Evolutionary conservation across 257 asterid genomes (phyloP), one percentile per base, ranked within the genome.

Genomic region (Nicotiana noctiflora): DNA sequence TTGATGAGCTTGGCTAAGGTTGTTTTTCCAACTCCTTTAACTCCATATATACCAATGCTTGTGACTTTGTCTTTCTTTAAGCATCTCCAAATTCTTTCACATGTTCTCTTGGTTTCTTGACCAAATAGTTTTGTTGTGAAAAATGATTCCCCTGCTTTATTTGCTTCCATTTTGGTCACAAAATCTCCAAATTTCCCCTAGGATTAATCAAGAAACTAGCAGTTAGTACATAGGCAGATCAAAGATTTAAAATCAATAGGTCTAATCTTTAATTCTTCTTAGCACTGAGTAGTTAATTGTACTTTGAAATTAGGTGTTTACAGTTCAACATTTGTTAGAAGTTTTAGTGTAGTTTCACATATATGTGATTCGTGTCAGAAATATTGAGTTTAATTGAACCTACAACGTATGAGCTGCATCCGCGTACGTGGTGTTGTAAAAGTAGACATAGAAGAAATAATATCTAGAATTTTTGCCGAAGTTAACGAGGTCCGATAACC

Each of bases 41-140:
- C 64, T 51, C 88, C 86, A 77, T 83, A 85, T 60, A 85, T 78
- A 74, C 86, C 88, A 61, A 82, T 72, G 15, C 57, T 34, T 62
- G 44, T 40, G 57, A 66, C 59, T 10, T 29, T 67, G 52, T 60
- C 82, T 64, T 82, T 76, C 79, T 60, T 80, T 34, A 85, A 76
- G 66, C 86, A 75, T 4, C 31, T 8, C 86, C 82, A 85, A 67
- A 85, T 75, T 46, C 66, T 60, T 21, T 59, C 57, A 46, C 75
- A 72, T 51, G 81, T 85, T 27, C 64, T 52, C 63, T 76, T 81
- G 52, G 81, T 55, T 40, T 81, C 46, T 74, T 82, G 74, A 8
- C 84, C 81, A 55, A 55, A 64, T 79, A 83, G 25, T 74, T 80
- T 81, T 31, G 84, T 57, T 37, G 87, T 83, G 29, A 74, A 61